Conservation (phyloP, 768 basidiomycete genomes). For the Boletus coccyginus region DNA sequence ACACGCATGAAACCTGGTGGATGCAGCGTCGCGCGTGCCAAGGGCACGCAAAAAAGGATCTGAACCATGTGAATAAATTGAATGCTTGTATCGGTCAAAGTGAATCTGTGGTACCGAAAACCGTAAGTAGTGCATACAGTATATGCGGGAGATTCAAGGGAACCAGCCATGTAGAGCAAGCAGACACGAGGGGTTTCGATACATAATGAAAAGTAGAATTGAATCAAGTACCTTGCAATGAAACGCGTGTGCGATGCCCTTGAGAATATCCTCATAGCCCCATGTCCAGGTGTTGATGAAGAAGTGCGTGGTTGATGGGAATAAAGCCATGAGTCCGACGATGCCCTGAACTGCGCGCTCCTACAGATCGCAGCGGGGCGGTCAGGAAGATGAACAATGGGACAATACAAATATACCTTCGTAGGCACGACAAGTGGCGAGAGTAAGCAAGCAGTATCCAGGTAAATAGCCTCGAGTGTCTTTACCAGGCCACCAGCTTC, state of each 20-base stretch:
- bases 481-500: slow-evolving; percentile 34
- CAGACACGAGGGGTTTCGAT: background rate
- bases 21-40: slow-evolving; percentile 54
- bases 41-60: slow-evolving; percentile 27
- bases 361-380: slow-evolving; percentile 37
- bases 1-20: slow-evolving; percentile 90
- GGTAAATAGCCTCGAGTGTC: slow-evolving; percentile 72
- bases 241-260: slow-evolving; percentile 69
- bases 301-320: slow-evolving; percentile 67
- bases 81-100: slow-evolving; percentile 83
- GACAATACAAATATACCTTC: slow-evolving; percentile 42
- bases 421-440: slow-evolving; percentile 50
- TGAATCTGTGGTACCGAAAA: slow-evolving; percentile 58
- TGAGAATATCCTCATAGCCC: slow-evolving; percentile 92
- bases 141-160: slow-evolving; percentile 1
- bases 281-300: slow-evolving; percentile 95
- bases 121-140: slow-evolving; percentile 8
- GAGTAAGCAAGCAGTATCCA: slow-evolving; percentile 76
- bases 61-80: slow-evolving; percentile 52
- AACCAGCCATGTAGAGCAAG: background rate
- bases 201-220: background rate
- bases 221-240: slow-evolving; percentile 46
- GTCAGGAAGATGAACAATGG: background rate
- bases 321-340: slow-evolving; percentile 64
- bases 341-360: slow-evolving; percentile 63